Evolutionary conservation across 2,329 filamentous ascomycete species (phyloP).

Genomic region (Botrytis byssoidea): DNA sequence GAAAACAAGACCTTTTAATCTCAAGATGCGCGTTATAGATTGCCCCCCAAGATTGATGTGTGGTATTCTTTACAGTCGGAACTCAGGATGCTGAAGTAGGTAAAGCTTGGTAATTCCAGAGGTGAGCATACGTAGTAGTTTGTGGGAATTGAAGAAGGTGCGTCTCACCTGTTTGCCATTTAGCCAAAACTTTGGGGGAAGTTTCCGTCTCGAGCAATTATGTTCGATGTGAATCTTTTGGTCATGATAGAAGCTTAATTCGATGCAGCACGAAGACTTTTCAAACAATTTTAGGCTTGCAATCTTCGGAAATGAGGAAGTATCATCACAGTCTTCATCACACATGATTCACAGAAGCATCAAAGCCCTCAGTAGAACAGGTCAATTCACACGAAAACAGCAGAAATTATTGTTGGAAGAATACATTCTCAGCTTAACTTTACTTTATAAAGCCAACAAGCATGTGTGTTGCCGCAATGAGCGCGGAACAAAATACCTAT

Average conservation of each 20-base stretch:
- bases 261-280: background rate
- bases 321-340: background rate
- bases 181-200: too few species aligned
- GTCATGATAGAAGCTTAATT: too few species aligned
- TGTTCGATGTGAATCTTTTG: too few species aligned
- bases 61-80: background rate
- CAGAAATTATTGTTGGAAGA: background rate
- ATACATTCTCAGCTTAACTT: background rate
- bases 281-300: background rate
- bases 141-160: background rate
- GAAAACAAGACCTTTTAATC: too few species aligned
- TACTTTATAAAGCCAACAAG: background rate
- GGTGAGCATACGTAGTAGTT: too few species aligned
- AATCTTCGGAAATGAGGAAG: background rate
- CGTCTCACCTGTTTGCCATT: too few species aligned
- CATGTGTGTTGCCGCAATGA: background rate
- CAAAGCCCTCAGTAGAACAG: background rate
- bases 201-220: too few species aligned
- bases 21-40: too few species aligned
- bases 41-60: background rate
- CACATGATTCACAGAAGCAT: background rate
- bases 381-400: background rate
- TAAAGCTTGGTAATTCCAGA: background rate
- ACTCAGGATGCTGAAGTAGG: background rate
- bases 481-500: background rate